Evolutionary conservation across 495 filamentous ascomycete genomes (phyloP).

Genomic region (Tuber indicum): DNA sequence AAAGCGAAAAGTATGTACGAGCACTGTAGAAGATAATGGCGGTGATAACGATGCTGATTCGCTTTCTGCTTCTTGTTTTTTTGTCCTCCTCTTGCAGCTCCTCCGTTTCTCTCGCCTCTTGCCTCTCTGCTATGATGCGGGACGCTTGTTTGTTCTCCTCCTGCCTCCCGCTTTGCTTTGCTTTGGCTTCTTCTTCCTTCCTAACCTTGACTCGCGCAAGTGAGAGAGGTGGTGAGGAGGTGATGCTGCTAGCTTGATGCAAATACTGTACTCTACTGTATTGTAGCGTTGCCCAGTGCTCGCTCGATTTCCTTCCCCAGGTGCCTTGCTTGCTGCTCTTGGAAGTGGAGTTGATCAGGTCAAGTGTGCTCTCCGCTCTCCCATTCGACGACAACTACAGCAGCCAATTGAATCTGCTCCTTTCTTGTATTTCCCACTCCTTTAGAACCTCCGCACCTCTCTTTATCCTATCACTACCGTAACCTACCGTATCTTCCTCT

Average conservation of each 20-base stretch:
- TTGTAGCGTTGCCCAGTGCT: background rate
- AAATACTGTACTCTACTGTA: background rate
- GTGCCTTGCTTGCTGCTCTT: background rate
- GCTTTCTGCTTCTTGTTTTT: background rate
- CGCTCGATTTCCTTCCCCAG: background rate
- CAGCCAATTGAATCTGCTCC: background rate
- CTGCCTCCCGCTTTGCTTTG: background rate
- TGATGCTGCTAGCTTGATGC: background rate
- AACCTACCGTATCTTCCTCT: background rate
- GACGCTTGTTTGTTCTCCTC: background rate
- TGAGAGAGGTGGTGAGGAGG: background rate
- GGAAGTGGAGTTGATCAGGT: background rate
- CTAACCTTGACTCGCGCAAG: background rate
- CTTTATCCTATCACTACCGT: background rate
- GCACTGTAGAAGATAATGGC: background rate
- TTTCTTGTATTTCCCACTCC: background rate
- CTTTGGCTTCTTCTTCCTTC: background rate
- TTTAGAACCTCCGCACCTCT: background rate
- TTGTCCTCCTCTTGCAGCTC: background rate
- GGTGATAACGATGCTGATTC: background rate
- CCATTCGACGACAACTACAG: background rate
- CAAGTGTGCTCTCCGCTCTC: background rate
- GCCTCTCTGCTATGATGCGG: background rate
- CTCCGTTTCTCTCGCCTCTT: background rate
- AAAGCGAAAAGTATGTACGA: background rate